Conservation (phyloP, 768 basidiomycete genomes). For the Agrocybe praecox region DNA sequence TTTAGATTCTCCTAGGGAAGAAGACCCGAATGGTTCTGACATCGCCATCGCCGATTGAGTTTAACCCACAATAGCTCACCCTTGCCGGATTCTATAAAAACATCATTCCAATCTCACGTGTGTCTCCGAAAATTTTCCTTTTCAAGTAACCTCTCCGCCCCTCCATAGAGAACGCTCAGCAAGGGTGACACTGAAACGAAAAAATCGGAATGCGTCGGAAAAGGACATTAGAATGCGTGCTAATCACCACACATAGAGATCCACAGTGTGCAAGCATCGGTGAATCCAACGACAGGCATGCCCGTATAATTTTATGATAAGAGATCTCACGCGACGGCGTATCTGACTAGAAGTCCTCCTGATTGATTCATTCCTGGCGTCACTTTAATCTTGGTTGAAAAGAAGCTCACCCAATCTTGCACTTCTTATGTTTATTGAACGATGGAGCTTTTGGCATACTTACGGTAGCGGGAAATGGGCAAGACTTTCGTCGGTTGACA, state of each 20-base stretch:
- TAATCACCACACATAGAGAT: background rate
- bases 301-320: background rate
- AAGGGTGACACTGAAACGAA: background rate
- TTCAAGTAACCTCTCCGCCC: background rate
- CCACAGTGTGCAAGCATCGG: background rate
- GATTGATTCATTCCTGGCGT: background rate
- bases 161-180: background rate
- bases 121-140: background rate
- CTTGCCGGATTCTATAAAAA: constrained; percentile 4
- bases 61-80: constrained; percentile 12
- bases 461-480: background rate
- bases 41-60: constrained; percentile 23
- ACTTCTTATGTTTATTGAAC: background rate
- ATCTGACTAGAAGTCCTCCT: background rate
- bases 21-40: constrained; percentile 18
- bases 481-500: background rate
- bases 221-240: background rate
- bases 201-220: background rate
- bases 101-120: constrained; percentile 10
- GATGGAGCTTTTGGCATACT: background rate
- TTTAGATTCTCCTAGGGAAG: constrained; percentile 6
- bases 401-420: background rate
- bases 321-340: background rate
- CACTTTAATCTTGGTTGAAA: background rate
- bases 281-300: background rate